These are phyloP conservation scores for Isabelozyma pseudorhagii DNA, from an alignment of 805 yeast species.

Conservation along the genomic window DNA sequence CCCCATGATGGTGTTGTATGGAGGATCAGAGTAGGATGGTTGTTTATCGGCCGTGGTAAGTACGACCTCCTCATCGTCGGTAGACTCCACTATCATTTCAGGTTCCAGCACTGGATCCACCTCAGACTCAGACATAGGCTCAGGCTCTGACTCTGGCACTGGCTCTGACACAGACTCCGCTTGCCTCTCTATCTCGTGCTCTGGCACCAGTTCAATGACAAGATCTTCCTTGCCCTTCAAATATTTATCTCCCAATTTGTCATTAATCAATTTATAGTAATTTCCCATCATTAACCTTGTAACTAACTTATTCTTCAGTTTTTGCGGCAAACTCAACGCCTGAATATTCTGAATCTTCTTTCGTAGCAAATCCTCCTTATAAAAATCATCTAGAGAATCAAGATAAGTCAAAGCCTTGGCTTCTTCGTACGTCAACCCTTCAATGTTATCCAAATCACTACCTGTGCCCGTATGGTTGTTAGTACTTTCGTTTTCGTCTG, in stretches of 20 bases:
- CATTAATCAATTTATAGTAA: constrained; percentile 47
- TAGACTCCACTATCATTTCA: constrained; percentile 6
- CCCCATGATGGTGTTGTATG: constrained; percentile 52
- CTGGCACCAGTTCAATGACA: constrained; percentile 7
- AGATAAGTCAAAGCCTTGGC: constrained; percentile 33
- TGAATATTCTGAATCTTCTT: constrained; percentile 48
- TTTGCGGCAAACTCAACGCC: constrained; percentile 33
- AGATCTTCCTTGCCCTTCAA: constrained; percentile 2
- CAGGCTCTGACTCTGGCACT: background rate
- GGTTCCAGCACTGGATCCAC: constrained; percentile 3
- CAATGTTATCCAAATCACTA: constrained; percentile 30
- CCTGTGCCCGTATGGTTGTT: constrained; percentile 7
- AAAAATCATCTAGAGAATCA: constrained; percentile 33
- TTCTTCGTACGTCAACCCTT: constrained; percentile 34
- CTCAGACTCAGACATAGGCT: background rate
- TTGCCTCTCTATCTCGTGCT: background rate
- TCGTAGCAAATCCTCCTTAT: constrained; percentile 40
- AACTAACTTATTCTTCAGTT: constrained; percentile 47
- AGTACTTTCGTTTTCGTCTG: constrained; percentile 6
- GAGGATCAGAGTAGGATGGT: constrained; percentile 47
- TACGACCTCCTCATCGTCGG: constrained; percentile 39
- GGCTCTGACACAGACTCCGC: background rate
- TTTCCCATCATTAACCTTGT: constrained; percentile 71
- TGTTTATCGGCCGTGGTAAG: constrained; percentile 45
- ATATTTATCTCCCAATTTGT: constrained; percentile 18